Evolutionary conservation across 202 grass and related monocot species (phyloP), one percentile per base, ranked within the genome.

Genomic region (Eragrostis tef): DNA sequence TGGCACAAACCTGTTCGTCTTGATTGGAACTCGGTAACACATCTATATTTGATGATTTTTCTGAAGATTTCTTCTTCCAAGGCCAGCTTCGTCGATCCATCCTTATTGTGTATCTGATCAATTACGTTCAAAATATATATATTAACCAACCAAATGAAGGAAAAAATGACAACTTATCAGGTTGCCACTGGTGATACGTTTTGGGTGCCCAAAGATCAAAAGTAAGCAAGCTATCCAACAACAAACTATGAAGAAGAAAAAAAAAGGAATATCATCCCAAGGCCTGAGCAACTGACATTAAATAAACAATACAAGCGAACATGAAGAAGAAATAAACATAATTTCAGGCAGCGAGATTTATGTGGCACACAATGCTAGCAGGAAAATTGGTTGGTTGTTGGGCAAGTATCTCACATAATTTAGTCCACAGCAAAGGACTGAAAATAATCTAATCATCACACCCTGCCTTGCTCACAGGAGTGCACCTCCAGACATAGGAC

Each of bases 21-120:
- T 89, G 74, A 79, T 92, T 89, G 85, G 75, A 68, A 69, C 64
- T 89, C n/a, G 68, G 81, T 6, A 67, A 85, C 6, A 36, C 51
- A 80, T 90, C 77, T 56, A 51, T 22, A 11, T 61, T 87, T 15
- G 85, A 82, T 15, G 78, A 72, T 83, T 93, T 96, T 31, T 93
- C 93, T 73, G 93, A 90, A 16, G 90, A 93, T 83, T 93, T 96
- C 80, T 96, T 96, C 85, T 96, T 96, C 90, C 93, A 96, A n/a
- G 93, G 93, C 93, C 93, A 96, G 64, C 93, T 88, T 41, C 89
- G 81, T 12, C 90, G 83, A 79, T 93, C 93, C 90, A 96, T 96
- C 52, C 65, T 10, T 22, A 12, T 22, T 45, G 22, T 75, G 16
- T 45, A 41, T 75, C 53, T 63, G 22, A 27, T 29, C n/a, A 77